phyloP scores from a whole-genome alignment of 1,284 basidiomycete species.

The Trametes hirsuta region DNA sequence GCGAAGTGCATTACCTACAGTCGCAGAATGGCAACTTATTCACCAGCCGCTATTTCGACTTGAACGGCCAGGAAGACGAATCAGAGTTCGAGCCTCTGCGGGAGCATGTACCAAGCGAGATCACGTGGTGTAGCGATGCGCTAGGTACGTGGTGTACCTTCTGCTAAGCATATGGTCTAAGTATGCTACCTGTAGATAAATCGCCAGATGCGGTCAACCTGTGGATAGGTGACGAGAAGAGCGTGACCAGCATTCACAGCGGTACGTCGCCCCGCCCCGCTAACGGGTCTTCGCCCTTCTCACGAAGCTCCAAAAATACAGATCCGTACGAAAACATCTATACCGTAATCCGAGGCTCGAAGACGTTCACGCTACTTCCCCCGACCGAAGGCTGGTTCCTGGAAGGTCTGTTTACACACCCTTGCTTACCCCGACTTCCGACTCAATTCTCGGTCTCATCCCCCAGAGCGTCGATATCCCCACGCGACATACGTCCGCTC shows the following conservation, averaged over 20 bases:
- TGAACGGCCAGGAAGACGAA: conserved; percentile 30
- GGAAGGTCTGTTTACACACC: conserved; percentile 54
- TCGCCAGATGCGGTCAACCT: conserved; percentile 87
- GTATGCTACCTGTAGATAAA: conserved; percentile 44
- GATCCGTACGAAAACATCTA: conserved; percentile 95
- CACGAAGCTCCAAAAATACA: conserved; percentile 33
- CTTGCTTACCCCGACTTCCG: background rate
- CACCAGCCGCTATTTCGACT: conserved; percentile 46
- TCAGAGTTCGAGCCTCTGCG: conserved; percentile 71
- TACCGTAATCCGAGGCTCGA: conserved; percentile 80
- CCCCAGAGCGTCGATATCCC: conserved; percentile 65
- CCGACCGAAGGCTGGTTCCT: conserved; percentile 87
- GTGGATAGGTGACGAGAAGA: conserved; percentile 83
- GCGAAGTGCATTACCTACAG: conserved; percentile 77
- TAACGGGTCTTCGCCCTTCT: background rate
- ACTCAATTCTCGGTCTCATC: conserved; percentile 6
- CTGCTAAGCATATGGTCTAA: background rate
- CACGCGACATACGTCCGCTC: conserved; percentile 66
- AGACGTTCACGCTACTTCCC: conserved; percentile 84
- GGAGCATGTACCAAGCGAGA: conserved; percentile 63
- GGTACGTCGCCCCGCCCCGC: conserved; percentile 47
- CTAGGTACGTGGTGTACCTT: conserved; percentile 52
- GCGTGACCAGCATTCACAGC: conserved; percentile 84
- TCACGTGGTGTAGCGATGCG: conserved; percentile 77
- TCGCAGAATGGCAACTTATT: conserved; percentile 91